These are phyloP conservation scores for Suhomyces taliae DNA, from an alignment of 1,139 yeast genomes.

Conservation along the genomic window DNA sequence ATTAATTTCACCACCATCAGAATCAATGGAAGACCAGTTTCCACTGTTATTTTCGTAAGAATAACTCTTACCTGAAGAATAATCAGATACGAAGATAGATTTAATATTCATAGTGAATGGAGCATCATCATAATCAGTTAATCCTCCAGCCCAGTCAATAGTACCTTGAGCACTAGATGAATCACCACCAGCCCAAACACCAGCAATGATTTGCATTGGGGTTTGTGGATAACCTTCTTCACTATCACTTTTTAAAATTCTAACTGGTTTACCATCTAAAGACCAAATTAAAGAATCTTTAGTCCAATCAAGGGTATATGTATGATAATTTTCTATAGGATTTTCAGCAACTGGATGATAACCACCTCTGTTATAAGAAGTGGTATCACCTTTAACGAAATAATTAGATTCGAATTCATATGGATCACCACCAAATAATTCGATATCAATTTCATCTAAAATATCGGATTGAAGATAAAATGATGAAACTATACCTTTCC, in stretches of 20 bases:
- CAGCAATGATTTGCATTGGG: conserved; percentile 71
- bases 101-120: conserved; percentile 72
- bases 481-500: conserved; percentile 75
- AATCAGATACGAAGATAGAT: conserved; percentile 65
- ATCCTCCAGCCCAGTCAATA: conserved; percentile 84
- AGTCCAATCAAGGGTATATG: conserved; percentile 84
- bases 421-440: conserved; percentile 77
- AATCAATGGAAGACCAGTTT: conserved; percentile 63
- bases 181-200: conserved; percentile 85
- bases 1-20: conserved; percentile 61
- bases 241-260: conserved; percentile 53
- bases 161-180: conserved; percentile 65
- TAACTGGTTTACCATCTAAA: conserved; percentile 59
- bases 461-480: conserved; percentile 84
- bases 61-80: conserved; percentile 75
- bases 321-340: conserved; percentile 58
- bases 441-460: conserved; percentile 82
- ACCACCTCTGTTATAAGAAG: conserved; percentile 77
- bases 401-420: conserved; percentile 76
- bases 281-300: conserved; percentile 59
- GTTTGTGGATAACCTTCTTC: conserved; percentile 73
- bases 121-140: conserved; percentile 61
- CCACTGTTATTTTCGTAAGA: conserved; percentile 66
- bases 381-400: conserved; percentile 76
- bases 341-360: conserved; percentile 56